Evolutionary conservation across 2,329 filamentous ascomycete species (phyloP), one percentile per base, ranked within the genome.

Genomic region (Claviceps sp.): DNA sequence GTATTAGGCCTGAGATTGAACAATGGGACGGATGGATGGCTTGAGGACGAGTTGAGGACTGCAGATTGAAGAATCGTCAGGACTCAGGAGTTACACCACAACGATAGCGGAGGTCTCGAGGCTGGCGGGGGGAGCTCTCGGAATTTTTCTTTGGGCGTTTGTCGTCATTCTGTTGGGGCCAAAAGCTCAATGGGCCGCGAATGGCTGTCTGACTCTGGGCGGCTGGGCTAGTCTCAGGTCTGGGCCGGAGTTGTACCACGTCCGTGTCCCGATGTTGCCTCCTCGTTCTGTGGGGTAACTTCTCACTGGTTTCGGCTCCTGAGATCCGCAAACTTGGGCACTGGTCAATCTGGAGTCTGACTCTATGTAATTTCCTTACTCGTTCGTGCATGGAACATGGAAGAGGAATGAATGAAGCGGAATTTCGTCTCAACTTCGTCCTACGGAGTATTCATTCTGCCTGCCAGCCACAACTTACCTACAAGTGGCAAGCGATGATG

Each of bases 161-260:
- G 49, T 48, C 53, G 52, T 49, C 44, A 53, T 51, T 53, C 53
- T 54, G 53, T 54, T 54, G 51, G 53, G 53, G 51, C 41, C 48
- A 54, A 52, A 52, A 47, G 34, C 44, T 52, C 47, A 54, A 47
- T 50, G 26, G 42, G 13, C 24, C 18, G 34, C 26, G 22, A 43
- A 46, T 44, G 49, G 41, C 13, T 47, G 26, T 47, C 5, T 36
- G 18, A 20, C 36, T 37, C 30, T 18, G 18, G n/a, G 14, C 36
- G 36, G 6, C 16, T 48, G 16, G 34, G 36, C 34, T n/a, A 46
- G 49, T 47, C 43, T 40, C 30, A 34, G 30, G 30, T 34, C 30
- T 34, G 30, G 30, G 30, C 30, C 30, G 30, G 30, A 34, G 30
- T 34, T 34, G 30, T 34, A 34, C 30, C 30, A 34, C 30, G 30